Evolutionary conservation across 768 basidiomycete species (phyloP), one percentile per base, ranked within the genome.

Genomic region (Saitozyma sp.): DNA sequence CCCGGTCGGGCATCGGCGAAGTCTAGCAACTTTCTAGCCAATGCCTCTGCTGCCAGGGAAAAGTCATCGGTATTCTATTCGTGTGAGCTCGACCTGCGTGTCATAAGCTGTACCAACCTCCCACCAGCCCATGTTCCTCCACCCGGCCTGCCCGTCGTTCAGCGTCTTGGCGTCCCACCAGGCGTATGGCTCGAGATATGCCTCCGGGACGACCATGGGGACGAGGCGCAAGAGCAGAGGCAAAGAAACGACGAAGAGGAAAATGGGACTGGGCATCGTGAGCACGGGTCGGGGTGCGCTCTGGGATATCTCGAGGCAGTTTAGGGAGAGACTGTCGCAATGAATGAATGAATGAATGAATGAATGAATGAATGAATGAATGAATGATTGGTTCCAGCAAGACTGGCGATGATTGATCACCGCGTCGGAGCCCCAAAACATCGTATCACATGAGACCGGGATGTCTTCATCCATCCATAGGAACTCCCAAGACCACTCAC

Each of bases 111-210:
- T 56, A 45, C 69, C 53, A 43, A 70, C 74, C 53, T 70, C 67
- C 74, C 74, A 75, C 42, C 61, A 72, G 8, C 74, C 74, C 66
- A 75, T 70, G 58, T 75, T 75, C 48, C 59, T 57, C 74, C 74
- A 75, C 59, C 49, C 50, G 39, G 46, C 62, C 54, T 29, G 40
- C 55, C 54, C 29, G 53, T 45, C 52, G 48, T 74, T 74, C 19
- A 74, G 65, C 8, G 43, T 54, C 14, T 48, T 49, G 7, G 69
- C 54, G 41, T 65, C 63, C 50, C 63, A 53, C 43, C 66, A 53
- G 14, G 54, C 58, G 53, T 74, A 74, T 19, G 69, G 61, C 43
- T 71, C 69, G 55, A 71, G 59, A 11, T 49, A 59, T 10, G 43
- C 19, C 40, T 52, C 53, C 17, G 68, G 68, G 3, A 66, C 45